These are phyloP conservation scores for Hymenochaete sp. DNA, from an alignment of 1,284 basidiomycete genomes.

Conservation along the genomic window DNA sequence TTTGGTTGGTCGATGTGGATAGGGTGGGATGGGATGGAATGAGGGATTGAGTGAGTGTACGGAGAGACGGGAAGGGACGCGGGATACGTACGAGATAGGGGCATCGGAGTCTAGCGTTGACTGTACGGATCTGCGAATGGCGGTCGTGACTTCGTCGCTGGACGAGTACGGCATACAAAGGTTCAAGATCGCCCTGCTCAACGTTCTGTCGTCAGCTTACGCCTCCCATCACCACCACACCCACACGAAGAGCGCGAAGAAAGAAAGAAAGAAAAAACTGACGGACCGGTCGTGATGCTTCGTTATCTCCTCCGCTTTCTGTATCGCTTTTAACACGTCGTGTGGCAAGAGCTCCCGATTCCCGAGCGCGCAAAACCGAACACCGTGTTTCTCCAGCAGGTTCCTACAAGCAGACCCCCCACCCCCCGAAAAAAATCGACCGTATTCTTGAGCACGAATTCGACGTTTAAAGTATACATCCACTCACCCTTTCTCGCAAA, in stretches of 20 bases:
- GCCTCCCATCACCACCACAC: no score
- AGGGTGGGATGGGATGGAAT: not conserved
- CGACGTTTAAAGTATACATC: not conserved
- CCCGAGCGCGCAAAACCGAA: slow-evolving; percentile 83
- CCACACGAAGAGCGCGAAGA: slow-evolving; percentile 3
- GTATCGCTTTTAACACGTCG: slow-evolving; percentile 63
- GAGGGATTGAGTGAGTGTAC: not conserved
- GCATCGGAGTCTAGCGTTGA: slow-evolving; percentile 36
- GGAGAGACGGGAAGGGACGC: slow-evolving; percentile 1
- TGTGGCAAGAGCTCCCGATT: slow-evolving; percentile 68
- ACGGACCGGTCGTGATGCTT: slow-evolving; percentile 60
- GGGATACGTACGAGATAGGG: slow-evolving; percentile 23
- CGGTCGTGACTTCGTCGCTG: slow-evolving; percentile 83
- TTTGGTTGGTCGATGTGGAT: no score
- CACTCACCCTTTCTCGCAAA: slow-evolving; percentile 75
- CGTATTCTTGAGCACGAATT: not conserved
- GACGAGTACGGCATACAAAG: slow-evolving; percentile 93
- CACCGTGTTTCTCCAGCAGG: slow-evolving; percentile 71
- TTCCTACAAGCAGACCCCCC: slow-evolving; percentile 39
- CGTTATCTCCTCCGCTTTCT: slow-evolving; percentile 76
- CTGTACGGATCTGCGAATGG: slow-evolving; percentile 54
- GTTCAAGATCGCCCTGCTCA: slow-evolving; percentile 79
- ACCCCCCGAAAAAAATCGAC: slow-evolving; percentile 1
- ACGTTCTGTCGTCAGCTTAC: not conserved
- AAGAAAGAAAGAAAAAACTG: no score